Base-by-base conservation (phyloP, 2,329 filamentous ascomycete species). In the Chaetomium sp. region DNA sequence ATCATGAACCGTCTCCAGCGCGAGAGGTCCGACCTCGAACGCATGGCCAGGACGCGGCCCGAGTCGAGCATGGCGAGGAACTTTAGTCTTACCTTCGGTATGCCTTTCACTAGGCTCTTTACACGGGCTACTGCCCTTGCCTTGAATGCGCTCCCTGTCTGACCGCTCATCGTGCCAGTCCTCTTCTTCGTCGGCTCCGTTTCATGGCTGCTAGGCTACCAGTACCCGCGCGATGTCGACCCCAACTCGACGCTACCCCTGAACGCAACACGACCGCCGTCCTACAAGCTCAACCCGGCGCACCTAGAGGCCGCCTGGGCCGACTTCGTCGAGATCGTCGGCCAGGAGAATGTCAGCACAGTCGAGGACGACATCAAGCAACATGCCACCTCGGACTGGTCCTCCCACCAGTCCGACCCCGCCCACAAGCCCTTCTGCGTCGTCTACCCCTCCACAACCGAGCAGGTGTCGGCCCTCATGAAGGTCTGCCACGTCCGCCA, bases 381-480 rank as follows among this genome's bases (percentile, higher is more conserved):
- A 57, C 88, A 90, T 74, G 77, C 86, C 42, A 82, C 81, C 33
- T 88, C 86, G 27, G 82, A 83, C 53, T 90, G 87, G 87, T 89
- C 86, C 53, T 83, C 85, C 33, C 85, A 89, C 75, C 79, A 78
- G 55, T 76, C 79, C 56, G 76, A 78, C 33, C 76, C 79, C 16
- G 74, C 79, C 2, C 79, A 87, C 65, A 78, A 80, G 53, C 83
- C 86, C 13, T 90, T 90, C 73, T 83, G 92, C 75, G 82, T 97
- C 59, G 84, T 96, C 49, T 94, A 88, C 74, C 93, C 93, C 0
- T 81, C 78, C 51, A 87, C 83, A 42, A 97, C 93, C 0, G 89
- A 93, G 69, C 89, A 97, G 71, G 92, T 96, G 9, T 90, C 90
- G n/a, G 81, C 83, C 68, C 86, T 97, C 65, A 94, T 96, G 89